Conservation (phyloP, 306 rosid species). For the Ceratonia siliqua region DNA sequence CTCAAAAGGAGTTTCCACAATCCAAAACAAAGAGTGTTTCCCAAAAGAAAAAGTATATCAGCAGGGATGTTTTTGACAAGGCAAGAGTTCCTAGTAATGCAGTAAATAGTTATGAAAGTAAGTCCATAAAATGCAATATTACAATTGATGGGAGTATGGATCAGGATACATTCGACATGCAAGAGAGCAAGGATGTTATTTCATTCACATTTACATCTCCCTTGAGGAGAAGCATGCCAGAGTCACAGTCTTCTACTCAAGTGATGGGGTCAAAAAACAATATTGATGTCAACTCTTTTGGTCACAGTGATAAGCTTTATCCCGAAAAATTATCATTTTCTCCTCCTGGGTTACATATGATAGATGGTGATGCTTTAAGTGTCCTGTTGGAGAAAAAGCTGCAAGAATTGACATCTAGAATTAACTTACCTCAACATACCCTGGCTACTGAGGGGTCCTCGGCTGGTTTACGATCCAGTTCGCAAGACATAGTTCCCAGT, state of each 20-base stretch:
- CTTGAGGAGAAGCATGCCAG: conserved; percentile 52
- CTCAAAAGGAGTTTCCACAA: conserved; percentile 47
- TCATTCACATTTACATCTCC: conserved; percentile 95
- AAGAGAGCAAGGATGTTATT: conserved; percentile 74
- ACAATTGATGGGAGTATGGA: conserved; percentile 51
- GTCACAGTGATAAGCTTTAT: conserved; percentile 38
- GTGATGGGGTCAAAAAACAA: conserved; percentile 30
- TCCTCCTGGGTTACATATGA: conserved; percentile 50
- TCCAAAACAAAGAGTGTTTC: conserved; percentile 40
- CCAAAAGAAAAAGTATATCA: conserved; percentile 45
- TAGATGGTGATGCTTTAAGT: conserved; percentile 72
- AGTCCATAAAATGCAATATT: conserved; percentile 61
- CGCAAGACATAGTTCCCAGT: conserved; percentile 41
- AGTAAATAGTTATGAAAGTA: conserved; percentile 42
- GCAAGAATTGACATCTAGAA: conserved; percentile 68
- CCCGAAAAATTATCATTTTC: conserved; percentile 45
- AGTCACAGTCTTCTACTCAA: conserved; percentile 41
- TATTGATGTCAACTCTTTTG: conserved; percentile 42
- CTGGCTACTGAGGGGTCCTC: conserved; percentile 48
- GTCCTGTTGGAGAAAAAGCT: conserved; percentile 84
- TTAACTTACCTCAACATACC: conserved; percentile 55
- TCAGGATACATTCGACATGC: conserved; percentile 50
- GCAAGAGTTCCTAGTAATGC: conserved; percentile 43
- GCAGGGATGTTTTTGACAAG: conserved; percentile 37
- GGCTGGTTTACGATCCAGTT: conserved; percentile 47